Evolutionary conservation across 2,329 filamentous ascomycete genomes (phyloP), one percentile per base, ranked within the genome.

Genomic region (Penicillium concentricum): DNA sequence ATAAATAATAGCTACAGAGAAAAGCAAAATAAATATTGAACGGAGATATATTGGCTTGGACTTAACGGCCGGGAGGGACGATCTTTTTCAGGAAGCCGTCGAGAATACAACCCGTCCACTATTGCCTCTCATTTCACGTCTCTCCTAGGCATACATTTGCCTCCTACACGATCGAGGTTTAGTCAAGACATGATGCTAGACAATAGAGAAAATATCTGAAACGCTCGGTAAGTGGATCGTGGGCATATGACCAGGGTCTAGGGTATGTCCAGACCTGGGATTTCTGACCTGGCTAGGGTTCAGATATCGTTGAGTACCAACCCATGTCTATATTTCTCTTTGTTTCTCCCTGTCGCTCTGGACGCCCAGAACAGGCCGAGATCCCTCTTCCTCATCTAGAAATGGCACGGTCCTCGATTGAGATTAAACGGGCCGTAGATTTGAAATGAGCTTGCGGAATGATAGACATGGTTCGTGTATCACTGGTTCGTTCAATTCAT

Each of bases 191-290:
- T 43, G 15, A 49, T 37, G 24, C 39, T 47, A 52, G 32, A 56
- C 43, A 58, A 63, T 57, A 59, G 42, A 50, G 28, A 49, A 56
- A 44, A 50, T 35, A 60, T 61, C 56, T 63, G 60, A 64, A 63
- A 63, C 61, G 37, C 7, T 26, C 61, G 62, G 60, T 28, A 64
- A 64, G 62, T 66, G 64, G 62, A 62, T 60, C 53, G 30, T 35
- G 10, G 41, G 13, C 13, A 30, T 46, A 56, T 20, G 16, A 42
- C 45, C 9, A 20, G 48, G 53, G 34, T 39, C 13, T 26, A 44
- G 48, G 35, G 35, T 43, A 49, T 56, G 39, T 60, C 38, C 46
- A 35, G 51, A 53, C 43, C 41, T 50, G 22, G 32, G 53, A 63
- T 62, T 66, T 60, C 35, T 50, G 47, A 46, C 51, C 48, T 54